Evolutionary conservation across 495 filamentous ascomycete genomes (phyloP).

Genomic region (Entonaema liquescens): DNA sequence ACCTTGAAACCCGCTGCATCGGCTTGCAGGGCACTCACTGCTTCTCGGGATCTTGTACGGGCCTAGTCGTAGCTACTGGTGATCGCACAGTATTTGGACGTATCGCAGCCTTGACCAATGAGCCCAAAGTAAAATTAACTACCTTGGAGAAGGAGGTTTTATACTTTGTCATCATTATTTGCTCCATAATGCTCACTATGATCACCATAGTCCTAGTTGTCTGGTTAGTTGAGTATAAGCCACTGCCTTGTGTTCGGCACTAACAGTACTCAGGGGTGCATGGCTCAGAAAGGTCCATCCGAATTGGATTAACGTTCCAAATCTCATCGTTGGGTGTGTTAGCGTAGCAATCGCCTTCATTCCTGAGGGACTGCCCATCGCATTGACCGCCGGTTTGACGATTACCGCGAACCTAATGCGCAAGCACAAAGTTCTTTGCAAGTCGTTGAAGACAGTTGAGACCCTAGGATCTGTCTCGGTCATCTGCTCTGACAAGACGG

Average conservation of each 20-base stretch:
- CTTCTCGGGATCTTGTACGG: constrained; percentile 69
- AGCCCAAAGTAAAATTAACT: constrained; percentile 67
- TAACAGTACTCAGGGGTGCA: constrained; percentile 59
- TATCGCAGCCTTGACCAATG: constrained; percentile 72
- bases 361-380: constrained; percentile 75
- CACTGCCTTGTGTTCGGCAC: neutral
- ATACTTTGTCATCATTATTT: constrained; percentile 72
- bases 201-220: constrained; percentile 64
- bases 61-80: constrained; percentile 67
- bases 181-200: constrained; percentile 62
- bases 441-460: constrained; percentile 73
- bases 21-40: constrained; percentile 78
- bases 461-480: constrained; percentile 72
- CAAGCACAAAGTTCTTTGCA: constrained; percentile 70
- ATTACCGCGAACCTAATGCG: constrained; percentile 70
- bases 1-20: constrained; percentile 76
- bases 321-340: constrained; percentile 72
- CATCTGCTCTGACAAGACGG: constrained; percentile 76
- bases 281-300: constrained; percentile 69
- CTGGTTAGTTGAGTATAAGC: constrained; percentile 55
- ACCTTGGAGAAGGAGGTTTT: constrained; percentile 73
- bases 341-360: constrained; percentile 77
- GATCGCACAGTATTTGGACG: constrained; percentile 70
- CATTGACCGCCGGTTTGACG: constrained; percentile 63
- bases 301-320: constrained; percentile 72